phyloP scores from a whole-genome alignment of 2,329 filamentous ascomycete species.

The Daldinia sp. region DNA sequence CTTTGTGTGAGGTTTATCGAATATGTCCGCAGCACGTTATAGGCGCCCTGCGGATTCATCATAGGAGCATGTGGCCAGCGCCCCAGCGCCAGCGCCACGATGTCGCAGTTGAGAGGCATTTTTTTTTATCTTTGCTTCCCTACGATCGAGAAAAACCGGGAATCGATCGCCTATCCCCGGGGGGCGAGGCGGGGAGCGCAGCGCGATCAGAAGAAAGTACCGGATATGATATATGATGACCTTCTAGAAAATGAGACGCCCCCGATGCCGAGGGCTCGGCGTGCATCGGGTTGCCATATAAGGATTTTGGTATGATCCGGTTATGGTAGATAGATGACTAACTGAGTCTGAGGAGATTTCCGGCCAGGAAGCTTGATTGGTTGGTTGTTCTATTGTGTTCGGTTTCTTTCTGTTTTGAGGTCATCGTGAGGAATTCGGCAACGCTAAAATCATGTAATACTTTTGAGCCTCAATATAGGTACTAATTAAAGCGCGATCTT shows the following conservation, averaged over 20 bases:
- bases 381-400: background rate
- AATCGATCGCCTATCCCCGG: background rate
- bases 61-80: too few species aligned
- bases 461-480: background rate
- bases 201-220: background rate
- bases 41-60: constrained; percentile 17
- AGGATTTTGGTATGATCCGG: background rate
- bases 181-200: background rate
- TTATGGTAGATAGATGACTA: background rate
- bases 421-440: background rate
- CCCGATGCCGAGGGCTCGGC: background rate
- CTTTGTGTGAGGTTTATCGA: background rate
- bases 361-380: background rate
- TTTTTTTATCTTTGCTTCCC: too few species aligned
- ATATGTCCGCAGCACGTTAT: constrained; percentile 18
- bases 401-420: background rate
- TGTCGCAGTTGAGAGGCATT: background rate
- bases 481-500: background rate
- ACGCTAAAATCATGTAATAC: background rate
- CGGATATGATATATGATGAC: background rate
- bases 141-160: background rate
- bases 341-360: background rate
- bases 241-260: background rate
- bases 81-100: background rate
- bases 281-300: background rate